Base-by-base conservation (phyloP, 2,329 filamentous ascomycete genomes). In the Lachnellula suecica region DNA sequence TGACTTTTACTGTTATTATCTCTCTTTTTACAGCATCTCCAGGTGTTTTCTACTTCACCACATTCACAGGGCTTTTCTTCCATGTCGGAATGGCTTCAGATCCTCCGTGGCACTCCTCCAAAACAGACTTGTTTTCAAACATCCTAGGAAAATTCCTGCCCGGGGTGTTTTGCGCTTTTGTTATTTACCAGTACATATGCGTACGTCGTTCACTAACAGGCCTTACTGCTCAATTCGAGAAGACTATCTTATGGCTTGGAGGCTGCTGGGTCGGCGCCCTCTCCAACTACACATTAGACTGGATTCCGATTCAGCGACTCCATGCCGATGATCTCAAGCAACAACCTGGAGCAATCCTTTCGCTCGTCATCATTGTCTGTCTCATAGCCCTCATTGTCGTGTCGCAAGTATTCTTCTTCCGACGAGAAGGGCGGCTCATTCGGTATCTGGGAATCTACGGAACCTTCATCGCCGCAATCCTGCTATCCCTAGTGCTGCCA, bases 211-310 rank as follows among this genome's bases (percentile, higher is more conserved):
- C 88, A 1, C 79, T 96, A 23, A 71, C 70, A 1, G 86, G 84
- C 1, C 78, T 97, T 2, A 87, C 83, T 0, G 91, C 92, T 0
- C 93, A 96, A 66, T 63, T 96, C 40, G 93, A 96, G 66, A 97
- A 96, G 76, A 89, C 91, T 0, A 71, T 97, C 2, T 77, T 97
- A 24, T 97, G 91, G 88, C 77, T 99, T 1, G 92, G 92, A 1
- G 87, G 85, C 7, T 91, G 88, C 66, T 99, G 95, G 88, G 83
- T 97, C 35, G 94, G 92, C 15, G 87, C 90, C 1, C 73, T 99
- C 60, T 93, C 93, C 65, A 97, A 97, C 71, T 95, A 97, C 71
- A 97, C 94, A 0, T 90, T 99, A 65, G 88, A 91, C 63, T 88
- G 89, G 72, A 97, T 99, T 56, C 94, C 94, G 0, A 94, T 99